phyloP scores from a whole-genome alignment of 371 early-diverging fungal species.

The Choanephora cucurbitarum region DNA sequence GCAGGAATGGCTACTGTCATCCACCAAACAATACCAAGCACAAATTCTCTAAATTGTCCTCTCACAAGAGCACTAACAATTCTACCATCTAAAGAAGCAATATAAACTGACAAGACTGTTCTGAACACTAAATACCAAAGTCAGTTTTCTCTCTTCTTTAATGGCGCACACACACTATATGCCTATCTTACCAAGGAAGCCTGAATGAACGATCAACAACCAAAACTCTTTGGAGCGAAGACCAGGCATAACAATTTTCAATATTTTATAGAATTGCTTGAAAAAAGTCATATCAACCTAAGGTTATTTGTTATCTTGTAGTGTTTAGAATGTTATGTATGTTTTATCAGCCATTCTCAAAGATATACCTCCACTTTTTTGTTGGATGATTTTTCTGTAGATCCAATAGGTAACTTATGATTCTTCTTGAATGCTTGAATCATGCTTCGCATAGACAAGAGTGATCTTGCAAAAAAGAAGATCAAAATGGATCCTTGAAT shows the following conservation, averaged over 20 bases:
- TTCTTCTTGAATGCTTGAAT: constrained; percentile 25
- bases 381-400: constrained; percentile 15
- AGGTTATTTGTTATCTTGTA: too few species aligned
- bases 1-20: constrained; percentile 94
- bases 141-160: too few species aligned
- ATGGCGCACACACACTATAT: too few species aligned
- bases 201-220: constrained; percentile 78
- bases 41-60: constrained; percentile 75
- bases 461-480: constrained; percentile 43
- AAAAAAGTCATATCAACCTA: constrained; percentile 80
- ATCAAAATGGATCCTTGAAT: constrained; percentile 49
- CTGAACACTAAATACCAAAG: too few species aligned
- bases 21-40: constrained; percentile 84
- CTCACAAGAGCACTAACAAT: constrained; percentile 89
- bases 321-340: too few species aligned
- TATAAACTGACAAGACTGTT: constrained; percentile 82
- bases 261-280: constrained; percentile 64
- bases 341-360: too few species aligned
- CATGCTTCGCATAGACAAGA: constrained; percentile 31
- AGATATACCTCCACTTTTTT: constrained; percentile 41
- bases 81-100: constrained; percentile 91
- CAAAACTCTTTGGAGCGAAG: constrained; percentile 78
- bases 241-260: constrained; percentile 81
- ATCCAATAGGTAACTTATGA: neutral
- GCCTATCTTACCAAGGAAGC: constrained; percentile 72